These are phyloP conservation scores for Kodamaea fungicola DNA, from an alignment of 1,139 yeast species.

Conservation along the genomic window DNA sequence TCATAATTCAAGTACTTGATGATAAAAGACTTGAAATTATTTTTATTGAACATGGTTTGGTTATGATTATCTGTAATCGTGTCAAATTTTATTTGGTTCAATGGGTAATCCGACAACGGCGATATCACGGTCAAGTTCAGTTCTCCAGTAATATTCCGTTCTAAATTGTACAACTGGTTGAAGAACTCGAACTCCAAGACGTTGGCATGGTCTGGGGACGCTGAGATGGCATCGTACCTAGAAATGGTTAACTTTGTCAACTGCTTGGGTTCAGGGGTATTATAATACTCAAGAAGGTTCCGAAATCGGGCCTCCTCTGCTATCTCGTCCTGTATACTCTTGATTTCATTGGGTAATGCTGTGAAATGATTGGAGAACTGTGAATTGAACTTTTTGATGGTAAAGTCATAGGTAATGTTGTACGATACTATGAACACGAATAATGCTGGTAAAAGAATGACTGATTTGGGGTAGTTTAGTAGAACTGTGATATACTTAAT, in stretches of 20 bases:
- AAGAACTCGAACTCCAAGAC: slow-evolving; percentile 17
- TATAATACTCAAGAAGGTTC: not conserved
- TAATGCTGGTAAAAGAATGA: slow-evolving; percentile 21
- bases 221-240: not conserved
- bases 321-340: not conserved
- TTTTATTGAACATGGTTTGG: not conserved
- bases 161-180: slow-evolving; percentile 10
- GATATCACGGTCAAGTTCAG: slow-evolving; percentile 14
- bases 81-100: slow-evolving; percentile 10
- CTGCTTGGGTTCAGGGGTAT: not conserved
- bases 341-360: slow-evolving; percentile 2
- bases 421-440: slow-evolving; percentile 20
- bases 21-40: slow-evolving; percentile 16
- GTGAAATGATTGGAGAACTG: slow-evolving; percentile 9
- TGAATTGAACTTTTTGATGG: slow-evolving; percentile 17
- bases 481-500: slow-evolving; percentile 12
- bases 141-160: slow-evolving; percentile 3
- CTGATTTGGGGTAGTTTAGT: slow-evolving; percentile 16
- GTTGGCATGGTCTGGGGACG: slow-evolving; percentile 10
- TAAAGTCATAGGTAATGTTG: slow-evolving; percentile 21
- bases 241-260: slow-evolving; percentile 6
- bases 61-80: not conserved
- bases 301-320: not conserved
- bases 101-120: slow-evolving; percentile 20
- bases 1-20: slow-evolving; percentile 27